phyloP scores from a whole-genome alignment of 1,139 yeast genomes.

The Candida dubliniensis region DNA sequence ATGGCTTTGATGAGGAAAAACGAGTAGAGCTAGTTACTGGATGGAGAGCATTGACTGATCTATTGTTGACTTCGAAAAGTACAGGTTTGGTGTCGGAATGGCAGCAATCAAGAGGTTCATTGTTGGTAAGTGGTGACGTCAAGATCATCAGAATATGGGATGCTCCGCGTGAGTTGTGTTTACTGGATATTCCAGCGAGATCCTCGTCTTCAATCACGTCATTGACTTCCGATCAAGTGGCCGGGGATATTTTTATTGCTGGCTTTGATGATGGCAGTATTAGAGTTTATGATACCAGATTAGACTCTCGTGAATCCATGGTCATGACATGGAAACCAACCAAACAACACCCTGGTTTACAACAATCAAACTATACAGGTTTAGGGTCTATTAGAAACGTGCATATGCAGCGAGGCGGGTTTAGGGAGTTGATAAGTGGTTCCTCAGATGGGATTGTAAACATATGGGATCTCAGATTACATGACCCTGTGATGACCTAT shows the following conservation, averaged over 20 bases:
- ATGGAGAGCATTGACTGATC: conserved; percentile 92
- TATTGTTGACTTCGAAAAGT: conserved; percentile 75
- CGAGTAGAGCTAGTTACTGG: conserved; percentile 70
- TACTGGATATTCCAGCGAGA: conserved; percentile 86
- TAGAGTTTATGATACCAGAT: conserved; percentile 85
- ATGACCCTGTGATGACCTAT: conserved; percentile 69
- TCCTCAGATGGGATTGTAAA: conserved; percentile 80
- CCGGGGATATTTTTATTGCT: conserved; percentile 87
- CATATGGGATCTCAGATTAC: conserved; percentile 84
- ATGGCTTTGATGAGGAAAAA: conserved; percentile 27
- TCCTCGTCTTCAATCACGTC: conserved; percentile 88
- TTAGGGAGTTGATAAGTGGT: conserved; percentile 84
- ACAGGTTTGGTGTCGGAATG: conserved; percentile 89
- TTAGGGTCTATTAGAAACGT: conserved; percentile 70
- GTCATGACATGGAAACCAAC: conserved; percentile 69
- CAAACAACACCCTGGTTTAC: conserved; percentile 18
- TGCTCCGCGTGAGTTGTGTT: conserved; percentile 88
- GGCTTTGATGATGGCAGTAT: conserved; percentile 94
- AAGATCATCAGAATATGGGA: conserved; percentile 93
- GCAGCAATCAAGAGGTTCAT: conserved; percentile 94
- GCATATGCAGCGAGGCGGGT: conserved; percentile 97
- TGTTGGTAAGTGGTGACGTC: conserved; percentile 93
- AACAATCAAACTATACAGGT: conserved; percentile 10
- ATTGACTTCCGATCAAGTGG: conserved; percentile 90
- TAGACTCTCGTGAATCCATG: conserved; percentile 84